Base-by-base conservation (phyloP, 495 filamentous ascomycete genomes). In the Penicillium waksmanii region DNA sequence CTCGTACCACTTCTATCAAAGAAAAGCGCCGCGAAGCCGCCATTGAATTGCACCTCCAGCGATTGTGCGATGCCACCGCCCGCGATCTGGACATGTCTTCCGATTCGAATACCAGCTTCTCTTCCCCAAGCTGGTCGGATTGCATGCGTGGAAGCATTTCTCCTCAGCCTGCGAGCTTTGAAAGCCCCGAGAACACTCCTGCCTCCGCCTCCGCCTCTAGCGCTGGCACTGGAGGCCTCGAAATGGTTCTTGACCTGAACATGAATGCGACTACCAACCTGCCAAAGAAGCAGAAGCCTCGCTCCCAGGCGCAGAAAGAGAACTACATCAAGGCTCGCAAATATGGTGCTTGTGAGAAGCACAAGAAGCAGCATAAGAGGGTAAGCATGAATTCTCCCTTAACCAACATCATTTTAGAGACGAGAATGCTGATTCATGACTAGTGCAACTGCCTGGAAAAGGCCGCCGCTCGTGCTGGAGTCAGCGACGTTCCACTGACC, bases 371-470 rank as follows among this genome's bases (percentile, higher is more conserved):
- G 59, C 77, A 80, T 42, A 80, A 80, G 59, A 65, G 77, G 54
- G 77, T 80, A 69, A 70, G 75, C 54, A 19, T 38, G 21, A 13
- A 11, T 3, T n/a, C 44, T 19, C 27, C 18, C 59, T 51, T 51
- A 10, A 43, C 23, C 18, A 2, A 43, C 31, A 13, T 31, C 38
- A 38, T 25, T 35, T 27, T 49, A 12, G 53, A n/a, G 17, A 43
- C 12, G n/a, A 54, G 7, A 43, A 31, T 55, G 53, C 70, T 78
- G 59, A 78, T 49, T 3, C 31, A 9, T 23, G 7, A 51, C 36
- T 47, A 80, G 77, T 80, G 77, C 56, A 80, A 80, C 44, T 80
- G 77, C 66, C 68, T 79, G 50, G 76, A 80, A 51, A 77, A 73
- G 64, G 64, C 63, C 18, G 71, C 65, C 40, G 64, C 72, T 40